phyloP scores from a whole-genome alignment of 2,329 filamentous ascomycete genomes.

The Epichloe gansuensis region DNA sequence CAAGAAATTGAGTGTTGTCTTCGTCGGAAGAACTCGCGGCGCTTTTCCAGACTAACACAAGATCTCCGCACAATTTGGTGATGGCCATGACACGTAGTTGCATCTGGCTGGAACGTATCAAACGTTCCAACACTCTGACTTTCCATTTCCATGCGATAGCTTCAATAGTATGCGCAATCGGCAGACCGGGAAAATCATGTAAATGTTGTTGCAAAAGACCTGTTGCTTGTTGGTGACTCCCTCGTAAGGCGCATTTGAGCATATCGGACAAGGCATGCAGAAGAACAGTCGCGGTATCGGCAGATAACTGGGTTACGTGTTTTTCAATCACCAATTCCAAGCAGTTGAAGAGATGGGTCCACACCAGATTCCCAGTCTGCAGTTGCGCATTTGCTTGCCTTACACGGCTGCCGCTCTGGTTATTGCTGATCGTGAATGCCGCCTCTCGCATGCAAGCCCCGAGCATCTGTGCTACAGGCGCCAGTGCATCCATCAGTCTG shows the following conservation, averaged over 20 bases:
- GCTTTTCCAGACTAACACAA: conserved; percentile 53
- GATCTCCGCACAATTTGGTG: conserved; percentile 55
- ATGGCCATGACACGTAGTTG: conserved; percentile 73
- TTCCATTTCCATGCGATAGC: conserved; percentile 53
- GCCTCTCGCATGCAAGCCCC: conserved; percentile 21
- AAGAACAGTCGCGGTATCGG: conserved; percentile 28
- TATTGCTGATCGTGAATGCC: conserved; percentile 10
- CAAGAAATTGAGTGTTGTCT: conserved; percentile 37
- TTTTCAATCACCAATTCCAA: conserved; percentile 40
- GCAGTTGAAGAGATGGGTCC: conserved; percentile 27
- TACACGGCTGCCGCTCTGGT: conserved; percentile 9
- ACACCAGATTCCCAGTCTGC: conserved; percentile 29
- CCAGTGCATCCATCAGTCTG: conserved; percentile 31
- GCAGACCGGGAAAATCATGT: conserved; percentile 22
- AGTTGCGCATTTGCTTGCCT: conserved; percentile 21
- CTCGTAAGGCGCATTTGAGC: conserved; percentile 27
- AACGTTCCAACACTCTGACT: conserved; percentile 53
- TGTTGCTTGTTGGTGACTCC: conserved; percentile 23
- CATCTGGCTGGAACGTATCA: conserved; percentile 79
- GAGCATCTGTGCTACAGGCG: conserved; percentile 23
- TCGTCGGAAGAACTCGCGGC: conserved; percentile 34
- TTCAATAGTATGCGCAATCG: conserved; percentile 27
- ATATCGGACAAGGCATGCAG: conserved; percentile 32
- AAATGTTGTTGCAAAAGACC: conserved; percentile 16
- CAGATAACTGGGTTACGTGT: conserved; percentile 36